Percentiles rank a stretch among this genome's conserved stretches.
phyloP scores from a whole-genome alignment of 805 yeast genomes.

The Metschnikowia chrysomelidarum region DNA sequence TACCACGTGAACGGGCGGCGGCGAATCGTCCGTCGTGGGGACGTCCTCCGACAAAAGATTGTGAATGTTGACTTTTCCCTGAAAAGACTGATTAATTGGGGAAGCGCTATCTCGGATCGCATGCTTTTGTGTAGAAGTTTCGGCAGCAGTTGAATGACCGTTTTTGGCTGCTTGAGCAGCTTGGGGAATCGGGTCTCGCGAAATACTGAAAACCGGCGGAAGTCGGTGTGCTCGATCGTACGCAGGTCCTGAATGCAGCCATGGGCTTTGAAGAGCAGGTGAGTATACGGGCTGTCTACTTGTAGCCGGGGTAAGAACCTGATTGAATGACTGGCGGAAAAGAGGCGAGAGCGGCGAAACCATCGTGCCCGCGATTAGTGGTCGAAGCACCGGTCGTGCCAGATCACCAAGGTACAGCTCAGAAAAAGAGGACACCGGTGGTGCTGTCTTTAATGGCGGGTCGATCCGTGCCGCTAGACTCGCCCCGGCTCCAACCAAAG shows the following conservation, averaged over 20 bases:
- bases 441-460: slow-evolving; percentile 25
- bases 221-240: too few relatives aligned
- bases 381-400: slow-evolving; percentile 9
- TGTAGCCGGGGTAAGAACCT: slow-evolving; percentile 11
- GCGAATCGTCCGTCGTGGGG: slow-evolving; percentile 1
- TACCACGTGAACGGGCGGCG: slow-evolving; percentile 2
- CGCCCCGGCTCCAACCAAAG: neutral
- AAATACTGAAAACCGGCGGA: slow-evolving; percentile 2
- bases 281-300: slow-evolving; percentile 1
- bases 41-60: slow-evolving; percentile 7
- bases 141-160: too few relatives aligned
- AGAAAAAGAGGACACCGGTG: slow-evolving; percentile 20
- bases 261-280: slow-evolving; percentile 6
- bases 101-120: too few relatives aligned
- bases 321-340: slow-evolving; percentile 36
- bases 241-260: slow-evolving; percentile 4
- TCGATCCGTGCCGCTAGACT: slow-evolving; percentile 7
- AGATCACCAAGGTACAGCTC: slow-evolving; percentile 19
- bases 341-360: slow-evolving; percentile 41
- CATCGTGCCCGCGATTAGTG: slow-evolving; percentile 18
- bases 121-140: too few relatives aligned
- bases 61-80: slow-evolving; percentile 5
- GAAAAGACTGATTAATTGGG: neutral
- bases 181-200: too few relatives aligned
- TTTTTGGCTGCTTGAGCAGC: too few relatives aligned